Base-by-base conservation (phyloP, 176 grass and related monocot species). In the Rhipidocladum racemiflorum region DNA sequence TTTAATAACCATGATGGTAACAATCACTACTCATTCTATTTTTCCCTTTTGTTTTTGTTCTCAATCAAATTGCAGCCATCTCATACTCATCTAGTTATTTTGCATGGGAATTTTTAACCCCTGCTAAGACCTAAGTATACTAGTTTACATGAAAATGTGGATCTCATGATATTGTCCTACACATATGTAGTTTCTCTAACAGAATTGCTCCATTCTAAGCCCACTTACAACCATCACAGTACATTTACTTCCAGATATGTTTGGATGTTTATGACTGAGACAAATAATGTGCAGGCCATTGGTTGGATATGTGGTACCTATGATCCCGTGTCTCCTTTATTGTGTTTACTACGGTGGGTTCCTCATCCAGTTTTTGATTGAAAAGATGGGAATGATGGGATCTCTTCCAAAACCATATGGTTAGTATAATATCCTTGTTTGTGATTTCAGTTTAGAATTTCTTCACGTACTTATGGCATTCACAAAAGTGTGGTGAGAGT, bases 321-420 rank as follows among this genome's bases (percentile, higher is more conserved):
- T 94, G 81, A 88, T 83, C 68, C 95, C 95, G 3, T 91, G 77
- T 85, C 74, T 94, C 63, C 68, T 88, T 78, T 98, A 98, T 76
- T 25, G 81, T 53, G 55, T 91, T 83, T 98, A 98, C 81, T 98
- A 94, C 76, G 90, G 95, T 32, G 95, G 92, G 15, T 98, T 98
- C 81, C 87, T 98, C 86, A 61, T 87, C 38, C 95, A 98, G 75
- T 98, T 98, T 73, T 53, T 91, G 53, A 92, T 98, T 85, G 95
- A 98, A 79, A 98, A 98, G 84, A 93, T 93, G 95, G 95, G 95
- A 32, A 98, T 98, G 95, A 95, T 93, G 88, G 95, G 95, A 34
- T 98, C 95, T 84, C 95, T 95, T 87, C 95, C 90, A 63, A 85
- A 89, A 86, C 92, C 95, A 78, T 94, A 91, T 81, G 95, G 95